Evolutionary conservation across 2,329 filamentous ascomycete species (phyloP), one percentile per base, ranked within the genome.

Genomic region (Fusarium palustre): DNA sequence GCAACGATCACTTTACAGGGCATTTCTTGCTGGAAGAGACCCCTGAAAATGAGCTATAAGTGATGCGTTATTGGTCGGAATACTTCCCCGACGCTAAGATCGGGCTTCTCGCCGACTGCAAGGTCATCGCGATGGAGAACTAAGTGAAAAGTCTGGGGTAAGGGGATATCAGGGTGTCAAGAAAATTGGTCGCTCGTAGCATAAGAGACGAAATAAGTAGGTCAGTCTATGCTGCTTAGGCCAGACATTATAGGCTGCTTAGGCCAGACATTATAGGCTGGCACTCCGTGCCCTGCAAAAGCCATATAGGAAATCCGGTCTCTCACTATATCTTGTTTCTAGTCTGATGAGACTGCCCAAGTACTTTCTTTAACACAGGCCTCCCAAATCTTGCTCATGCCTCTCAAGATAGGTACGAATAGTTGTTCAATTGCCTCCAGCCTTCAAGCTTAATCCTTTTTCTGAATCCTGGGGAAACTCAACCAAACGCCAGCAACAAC

Each of bases 401-500:
- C 9, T 30, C 28, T 11, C 28, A 11, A 30, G 3, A 9, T 30
- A 28, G 28, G 28, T 11, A 30, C 28, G 5, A 30, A 30, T 11
- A 10, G 16, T 42, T 18, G 15, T 4, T 10, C 3, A 11, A 7
- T 22, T 25, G 3, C 1, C 10, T 11, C 3, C 4, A 10, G 3
- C 1, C 13, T 12, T 5, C 7, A 2, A 2, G 6, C 24, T 22
- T 16, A 71, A 41, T 79, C 76, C 39, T 63, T 72, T 69, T 80
- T 81, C 57, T 78, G 62, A 10, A 80, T 74, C 1, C 76, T 69
- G 0, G 80, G 80, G 38, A 81, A 81, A 12, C 73, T 74, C 1
- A 81, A 57, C 80, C 80, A 81, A 9, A 80, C 76, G 8, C 68
- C 47, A 0, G 74, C 53, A 5, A 81, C 70, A 1, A 81, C 75